phyloP scores from a whole-genome alignment of 495 filamentous ascomycete genomes.

The Podospora australis region DNA sequence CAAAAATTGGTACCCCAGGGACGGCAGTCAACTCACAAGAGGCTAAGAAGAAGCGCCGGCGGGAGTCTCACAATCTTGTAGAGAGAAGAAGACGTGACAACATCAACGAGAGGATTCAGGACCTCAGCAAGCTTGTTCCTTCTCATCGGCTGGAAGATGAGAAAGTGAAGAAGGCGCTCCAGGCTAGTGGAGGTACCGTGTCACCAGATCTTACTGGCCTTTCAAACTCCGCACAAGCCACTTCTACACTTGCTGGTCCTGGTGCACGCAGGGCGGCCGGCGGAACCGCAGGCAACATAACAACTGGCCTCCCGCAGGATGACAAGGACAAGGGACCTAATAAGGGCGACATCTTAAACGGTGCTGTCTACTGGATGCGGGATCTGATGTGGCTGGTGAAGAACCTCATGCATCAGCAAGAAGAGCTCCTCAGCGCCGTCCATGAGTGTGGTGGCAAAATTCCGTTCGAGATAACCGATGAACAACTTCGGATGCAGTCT shows the following conservation, averaged over 20 bases:
- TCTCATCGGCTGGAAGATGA: conserved; percentile 92
- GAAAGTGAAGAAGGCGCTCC: conserved; percentile 88
- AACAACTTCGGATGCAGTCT: conserved; percentile 89
- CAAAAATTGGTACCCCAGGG: conserved; percentile 41
- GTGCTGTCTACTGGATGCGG: conserved; percentile 91
- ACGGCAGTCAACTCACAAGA: conserved; percentile 61
- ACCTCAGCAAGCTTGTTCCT: conserved; percentile 88
- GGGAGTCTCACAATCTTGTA: conserved; percentile 94
- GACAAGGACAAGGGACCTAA: conserved; percentile 99
- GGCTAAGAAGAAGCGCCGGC: conserved; percentile 79
- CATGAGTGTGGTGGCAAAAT: conserved; percentile 61
- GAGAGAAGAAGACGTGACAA: conserved; percentile 93
- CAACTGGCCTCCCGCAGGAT: conserved; percentile 81
- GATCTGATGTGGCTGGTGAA: conserved; percentile 96
- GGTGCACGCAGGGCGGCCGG: conserved; percentile 72
- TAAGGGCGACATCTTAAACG: conserved; percentile 97
- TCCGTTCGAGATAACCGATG: conserved; percentile 81
- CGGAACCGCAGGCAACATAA: conserved; percentile 71
- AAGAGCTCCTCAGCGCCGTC: conserved; percentile 71
- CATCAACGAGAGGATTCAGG: conserved; percentile 97
- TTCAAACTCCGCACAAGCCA: conserved; percentile 63
- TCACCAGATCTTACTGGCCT: conserved; percentile 13
- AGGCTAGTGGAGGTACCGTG: conserved; percentile 54
- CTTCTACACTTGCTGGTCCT: conserved; percentile 78
- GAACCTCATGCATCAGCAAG: conserved; percentile 78